Base-by-base conservation (phyloP, 1,284 basidiomycete species). In the Tilletia setariae region DNA sequence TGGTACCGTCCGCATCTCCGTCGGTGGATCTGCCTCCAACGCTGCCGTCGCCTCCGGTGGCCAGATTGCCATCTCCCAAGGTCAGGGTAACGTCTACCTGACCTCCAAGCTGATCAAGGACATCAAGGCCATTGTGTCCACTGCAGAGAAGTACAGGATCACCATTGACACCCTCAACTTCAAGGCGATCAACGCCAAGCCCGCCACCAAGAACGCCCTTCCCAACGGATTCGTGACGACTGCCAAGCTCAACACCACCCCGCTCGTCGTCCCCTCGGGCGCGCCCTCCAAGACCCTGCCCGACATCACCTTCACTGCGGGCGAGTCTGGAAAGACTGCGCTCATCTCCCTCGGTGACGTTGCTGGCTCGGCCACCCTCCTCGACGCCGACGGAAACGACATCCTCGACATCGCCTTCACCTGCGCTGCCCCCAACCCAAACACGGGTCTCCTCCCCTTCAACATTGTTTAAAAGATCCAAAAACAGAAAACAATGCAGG, bases 291-390 rank as follows among this genome's bases (percentile, higher is more conserved):
- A 8, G 53, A 59, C 53, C 9, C 53, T 59, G 25, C 56, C 56
- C 30, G 56, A 61, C 56, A 61, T 61, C 28, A 35, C 56, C 56
- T 61, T 61, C 56, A 61, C 56, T 16, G 56, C 56, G 30, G 56
- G 56, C 9, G 56, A 28, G 9, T 35, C 30, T 19, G 56, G 56
- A 3, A 16, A 9, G 13, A 61, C 56, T 3, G 16, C 28, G 30
- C 56, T 61, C 28, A 25, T 61, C 25, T 35, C 30, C 56, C 56
- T 61, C 30, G 56, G 56, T 16, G 56, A 61, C 56, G 19, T 19
- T 19, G 28, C 25, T 19, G 56, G 56, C n/a, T 25, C 32, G 4
- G 56, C 32, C 16, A 25, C 28, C 56, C 19, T 61, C 56, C 32
- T 32, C 56, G 56, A 61, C 28, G 7, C 15, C 6, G 28, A 13